Evolutionary conservation across 768 basidiomycete species (phyloP).

Genomic region (Boletus rubroflammeus): DNA sequence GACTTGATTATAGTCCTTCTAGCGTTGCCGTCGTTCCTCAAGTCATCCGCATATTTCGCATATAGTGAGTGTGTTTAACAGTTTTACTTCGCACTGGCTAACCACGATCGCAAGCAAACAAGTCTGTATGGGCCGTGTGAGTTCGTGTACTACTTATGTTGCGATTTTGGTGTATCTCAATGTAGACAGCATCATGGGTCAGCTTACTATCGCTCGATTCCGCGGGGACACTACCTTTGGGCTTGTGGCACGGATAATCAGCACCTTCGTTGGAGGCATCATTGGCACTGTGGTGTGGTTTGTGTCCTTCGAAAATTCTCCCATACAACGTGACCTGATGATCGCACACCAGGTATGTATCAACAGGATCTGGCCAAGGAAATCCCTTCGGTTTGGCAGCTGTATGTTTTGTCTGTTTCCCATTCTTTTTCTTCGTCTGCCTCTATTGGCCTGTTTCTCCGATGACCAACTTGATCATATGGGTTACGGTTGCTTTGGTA

Average conservation of each 20-base stretch:
- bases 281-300: slow-evolving; percentile 68
- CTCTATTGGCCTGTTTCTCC: slow-evolving; percentile 73
- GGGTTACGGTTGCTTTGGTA: slow-evolving; percentile 61
- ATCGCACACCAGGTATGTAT: slow-evolving; percentile 55
- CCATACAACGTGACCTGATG: not conserved
- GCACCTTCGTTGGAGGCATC: slow-evolving; percentile 64
- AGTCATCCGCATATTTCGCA: slow-evolving; percentile 51
- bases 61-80: slow-evolving; percentile 42
- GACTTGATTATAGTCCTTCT: slow-evolving; percentile 43
- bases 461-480: slow-evolving; percentile 68
- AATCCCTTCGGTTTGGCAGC: slow-evolving; percentile 71
- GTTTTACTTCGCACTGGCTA: slow-evolving; percentile 2
- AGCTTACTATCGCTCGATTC: slow-evolving; percentile 66
- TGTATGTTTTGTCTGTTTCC: slow-evolving; percentile 64
- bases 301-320: slow-evolving; percentile 12
- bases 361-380: slow-evolving; percentile 54
- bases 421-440: slow-evolving; percentile 66
- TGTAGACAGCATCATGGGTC: slow-evolving; percentile 61
- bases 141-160: slow-evolving; percentile 13
- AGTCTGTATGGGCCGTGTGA: slow-evolving; percentile 71
- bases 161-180: not conserved
- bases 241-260: slow-evolving; percentile 53
- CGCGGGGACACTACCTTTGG: slow-evolving; percentile 74
- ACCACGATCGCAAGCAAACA: slow-evolving; percentile 42
- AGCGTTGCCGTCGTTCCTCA: slow-evolving; percentile 56